A percentile compares a stretch with the other conserved stretches of the same genome.
phyloP scores from a whole-genome alignment of 176 grass and related monocot genomes.

The Otatea glauca region DNA sequence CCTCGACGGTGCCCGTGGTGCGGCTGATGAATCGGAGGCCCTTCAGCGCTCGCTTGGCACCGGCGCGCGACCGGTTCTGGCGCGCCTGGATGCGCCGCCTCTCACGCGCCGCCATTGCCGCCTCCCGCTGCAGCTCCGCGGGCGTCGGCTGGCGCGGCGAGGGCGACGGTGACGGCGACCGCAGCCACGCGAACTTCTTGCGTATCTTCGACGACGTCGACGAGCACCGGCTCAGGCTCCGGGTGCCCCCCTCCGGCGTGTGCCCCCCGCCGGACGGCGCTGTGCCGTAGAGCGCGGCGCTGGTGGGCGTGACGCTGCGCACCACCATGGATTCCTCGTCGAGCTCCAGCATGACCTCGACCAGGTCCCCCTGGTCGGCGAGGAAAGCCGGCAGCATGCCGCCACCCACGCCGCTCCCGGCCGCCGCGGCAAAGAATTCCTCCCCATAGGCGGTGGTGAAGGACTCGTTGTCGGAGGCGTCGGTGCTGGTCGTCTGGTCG shows the following conservation, averaged over 20 bases:
- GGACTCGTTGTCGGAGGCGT: constrained; percentile 80
- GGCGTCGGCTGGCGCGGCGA: constrained; percentile 39
- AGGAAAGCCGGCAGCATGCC: constrained; percentile 86
- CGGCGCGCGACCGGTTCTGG: constrained; percentile 73
- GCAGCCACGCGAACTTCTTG: constrained; percentile 87
- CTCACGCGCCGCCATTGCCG: constrained; percentile 77
- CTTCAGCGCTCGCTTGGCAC: constrained; percentile 79
- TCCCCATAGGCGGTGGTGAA: constrained; percentile 61
- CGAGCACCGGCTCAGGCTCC: constrained; percentile 76
- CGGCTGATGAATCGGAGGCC: constrained; percentile 97
- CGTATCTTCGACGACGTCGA: constrained; percentile 86
- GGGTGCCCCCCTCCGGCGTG: constrained; percentile 39
- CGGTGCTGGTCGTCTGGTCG: constrained; percentile 66
- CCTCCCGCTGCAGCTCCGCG: constrained; percentile 44
- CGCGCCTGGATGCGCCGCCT: constrained; percentile 65
- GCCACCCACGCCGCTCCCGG: background rate
- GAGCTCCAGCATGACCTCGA: constrained; percentile 98
- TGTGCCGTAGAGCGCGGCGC: constrained; percentile 45
- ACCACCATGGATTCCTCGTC: constrained; percentile 99
- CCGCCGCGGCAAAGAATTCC: constrained; percentile 43
- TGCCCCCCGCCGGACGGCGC: background rate
- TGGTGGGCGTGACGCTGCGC: constrained; percentile 90
- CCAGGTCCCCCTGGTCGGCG: constrained; percentile 84
- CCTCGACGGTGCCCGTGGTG: constrained; percentile 67
- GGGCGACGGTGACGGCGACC: constrained; percentile 61